These are phyloP conservation scores for Aspergillus nomiae DNA, from an alignment of 2,329 filamentous ascomycete genomes.

Conservation along the genomic window DNA sequence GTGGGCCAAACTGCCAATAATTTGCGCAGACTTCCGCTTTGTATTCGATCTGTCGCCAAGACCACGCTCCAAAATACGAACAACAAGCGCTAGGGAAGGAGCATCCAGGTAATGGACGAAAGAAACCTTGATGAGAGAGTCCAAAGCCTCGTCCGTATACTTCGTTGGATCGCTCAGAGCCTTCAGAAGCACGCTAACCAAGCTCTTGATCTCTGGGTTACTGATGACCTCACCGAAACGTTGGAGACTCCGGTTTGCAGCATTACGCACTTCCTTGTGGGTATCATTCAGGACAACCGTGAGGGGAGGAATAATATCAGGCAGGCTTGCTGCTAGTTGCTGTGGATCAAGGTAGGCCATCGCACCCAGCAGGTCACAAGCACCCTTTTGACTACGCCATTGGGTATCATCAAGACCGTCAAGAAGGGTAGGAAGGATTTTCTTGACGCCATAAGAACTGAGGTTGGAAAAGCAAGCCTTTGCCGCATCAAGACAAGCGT, in stretches of 20 bases:
- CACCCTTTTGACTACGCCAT: constrained; percentile 98
- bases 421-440: constrained; percentile 87
- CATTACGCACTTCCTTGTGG: constrained; percentile 91
- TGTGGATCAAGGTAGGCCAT: constrained; percentile 99
- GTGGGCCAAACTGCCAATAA: constrained; percentile 96
- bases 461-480: constrained; percentile 92
- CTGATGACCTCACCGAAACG: constrained; percentile 97
- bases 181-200: constrained; percentile 90
- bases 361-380: constrained; percentile 91
- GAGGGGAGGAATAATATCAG: constrained; percentile 94
- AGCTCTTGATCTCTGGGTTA: constrained; percentile 93
- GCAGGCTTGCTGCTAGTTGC: constrained; percentile 86
- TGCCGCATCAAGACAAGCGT: constrained; percentile 87
- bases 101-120: constrained; percentile 99
- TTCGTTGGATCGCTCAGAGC: constrained; percentile 96
- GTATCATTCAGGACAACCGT: constrained; percentile 95
- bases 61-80: constrained; percentile 91
- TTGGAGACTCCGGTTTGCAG: constrained; percentile 94
- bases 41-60: constrained; percentile 88
- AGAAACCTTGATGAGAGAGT: constrained; percentile 94
- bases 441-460: constrained; percentile 94
- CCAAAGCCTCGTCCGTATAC: constrained; percentile 91
- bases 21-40: constrained; percentile 94
- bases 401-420: constrained; percentile 92
- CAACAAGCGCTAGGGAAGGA: constrained; percentile 90